Evolutionary conservation across 1,139 yeast species (phyloP), one percentile per base, ranked within the genome.

Genomic region (Magnusiomyces suaveolens): DNA sequence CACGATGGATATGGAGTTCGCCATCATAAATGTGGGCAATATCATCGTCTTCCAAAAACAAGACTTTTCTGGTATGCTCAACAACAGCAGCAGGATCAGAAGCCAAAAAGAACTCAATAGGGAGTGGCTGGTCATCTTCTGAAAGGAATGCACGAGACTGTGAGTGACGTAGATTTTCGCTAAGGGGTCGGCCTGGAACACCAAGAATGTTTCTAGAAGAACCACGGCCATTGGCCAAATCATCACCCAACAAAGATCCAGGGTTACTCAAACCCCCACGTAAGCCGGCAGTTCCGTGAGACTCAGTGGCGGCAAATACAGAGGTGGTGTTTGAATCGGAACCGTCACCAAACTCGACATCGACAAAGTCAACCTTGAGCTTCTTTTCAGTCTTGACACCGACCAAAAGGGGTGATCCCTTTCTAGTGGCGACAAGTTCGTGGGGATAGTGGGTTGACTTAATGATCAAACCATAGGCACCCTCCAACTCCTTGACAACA

Each of bases 1-100:
- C 95, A 72, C 99, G 85, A 75, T 94, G 98, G 63, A 94, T 94
- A 72, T 92, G 99, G 69, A 94, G 80, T 75, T 92, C 98, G 70
- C 99, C 99, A 67, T 90, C 96, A 71, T 87, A 88, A 63, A 94
- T 89, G 71, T 94, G 99, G 47, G 97, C 99, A 70, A 94, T 89
- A 72, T 94, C 99, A 67, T 94, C 97, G 72, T 94, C 99, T 75
- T 92, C 97, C 67, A 94, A 79, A 73, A 87, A 92, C 64, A 94
- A 79, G 41, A 94, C 98, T 74, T 92, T 92, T 75, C 90, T 90
- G 65, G 99, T 94, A 75, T 94, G 96, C 73, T 90, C 94, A 58
- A 94, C 79, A 54, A 94, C 96, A n/a, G 98, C 90, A 29, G 98
- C 87, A 41, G 98, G 96, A 72, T 94, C 99, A 36, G 97, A 89